Conservation (phyloP, 116 monocot genomes). For the Zostera marina region DNA sequence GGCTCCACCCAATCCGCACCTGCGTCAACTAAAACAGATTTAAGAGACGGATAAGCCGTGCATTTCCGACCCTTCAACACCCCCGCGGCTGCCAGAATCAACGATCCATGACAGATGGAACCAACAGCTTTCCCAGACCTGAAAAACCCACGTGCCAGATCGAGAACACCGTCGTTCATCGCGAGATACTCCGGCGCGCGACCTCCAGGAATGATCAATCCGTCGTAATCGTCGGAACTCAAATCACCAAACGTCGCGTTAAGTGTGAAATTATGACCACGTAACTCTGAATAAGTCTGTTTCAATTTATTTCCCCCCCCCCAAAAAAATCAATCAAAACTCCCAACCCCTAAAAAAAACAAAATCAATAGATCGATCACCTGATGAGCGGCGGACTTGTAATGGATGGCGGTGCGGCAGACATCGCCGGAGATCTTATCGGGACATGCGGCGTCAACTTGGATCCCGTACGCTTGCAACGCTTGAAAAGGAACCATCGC, state of each 20-base stretch:
- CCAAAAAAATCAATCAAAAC: neutral
- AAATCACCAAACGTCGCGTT: slow-evolving; percentile 69
- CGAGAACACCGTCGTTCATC: slow-evolving; percentile 34
- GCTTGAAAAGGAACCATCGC: slow-evolving; percentile 3
- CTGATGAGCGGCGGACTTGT: slow-evolving; percentile 38
- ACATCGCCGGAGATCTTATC: slow-evolving; percentile 65
- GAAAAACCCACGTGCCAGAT: slow-evolving; percentile 32
- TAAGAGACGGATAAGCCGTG: slow-evolving; percentile 60
- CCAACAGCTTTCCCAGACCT: slow-evolving; percentile 45
- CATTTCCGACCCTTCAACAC: slow-evolving; percentile 54
- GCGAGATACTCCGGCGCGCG: slow-evolving; percentile 85
- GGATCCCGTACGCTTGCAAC: slow-evolving; percentile 59
- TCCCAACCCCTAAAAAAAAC: neutral
- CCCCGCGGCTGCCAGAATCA: slow-evolving; percentile 76
- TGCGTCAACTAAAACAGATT: slow-evolving; percentile 56
- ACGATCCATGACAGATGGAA: slow-evolving; percentile 76
- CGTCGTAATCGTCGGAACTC: slow-evolving; percentile 46
- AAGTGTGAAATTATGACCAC: slow-evolving; percentile 80
- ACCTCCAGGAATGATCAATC: slow-evolving; percentile 70
- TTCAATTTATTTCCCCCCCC: neutral
- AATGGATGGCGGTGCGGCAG: slow-evolving; percentile 72
- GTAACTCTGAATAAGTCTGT: slow-evolving; percentile 76
- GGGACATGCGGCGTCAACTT: slow-evolving; percentile 70
- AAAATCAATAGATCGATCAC: slow-evolving; percentile 6
- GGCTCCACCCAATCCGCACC: slow-evolving; percentile 70